Evolutionary conservation across 75 land plant species (phyloP).

Genomic region (Cunninghamia lanceolata): DNA sequence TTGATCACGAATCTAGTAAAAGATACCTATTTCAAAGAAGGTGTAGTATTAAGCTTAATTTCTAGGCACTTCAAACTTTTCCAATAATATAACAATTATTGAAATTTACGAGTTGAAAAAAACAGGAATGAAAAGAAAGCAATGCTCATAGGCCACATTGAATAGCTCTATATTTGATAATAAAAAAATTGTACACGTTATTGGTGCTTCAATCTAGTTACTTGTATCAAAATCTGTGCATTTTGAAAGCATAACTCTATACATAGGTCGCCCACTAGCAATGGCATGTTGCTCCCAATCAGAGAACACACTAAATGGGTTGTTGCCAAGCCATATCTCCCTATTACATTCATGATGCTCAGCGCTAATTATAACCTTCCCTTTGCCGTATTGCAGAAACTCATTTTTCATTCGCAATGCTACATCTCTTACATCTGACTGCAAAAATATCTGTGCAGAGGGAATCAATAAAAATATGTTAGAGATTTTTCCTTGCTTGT

Average conservation of each 20-base stretch:
- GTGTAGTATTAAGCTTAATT: too few relatives aligned
- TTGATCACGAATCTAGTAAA: too few relatives aligned
- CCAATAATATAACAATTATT: too few relatives aligned
- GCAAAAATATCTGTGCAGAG: constrained; percentile 60
- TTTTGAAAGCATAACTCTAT: constrained; percentile 54
- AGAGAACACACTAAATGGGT: constrained; percentile 64
- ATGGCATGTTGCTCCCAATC: constrained; percentile 81
- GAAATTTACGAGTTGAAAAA: too few relatives aligned
- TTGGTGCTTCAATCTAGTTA: background rate
- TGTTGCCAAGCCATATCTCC: constrained; percentile 53
- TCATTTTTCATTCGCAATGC: constrained; percentile 54
- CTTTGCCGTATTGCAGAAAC: constrained; percentile 47
- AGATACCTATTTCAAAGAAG: too few relatives aligned
- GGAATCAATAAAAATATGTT: background rate
- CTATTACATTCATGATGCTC: constrained; percentile 6
- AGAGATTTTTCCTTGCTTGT: background rate
- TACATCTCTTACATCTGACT: constrained; percentile 67
- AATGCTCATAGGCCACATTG: background rate
- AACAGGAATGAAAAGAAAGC: too few relatives aligned
- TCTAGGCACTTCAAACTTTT: too few relatives aligned
- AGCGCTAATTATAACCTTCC: constrained; percentile 30
- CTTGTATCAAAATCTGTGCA: background rate
- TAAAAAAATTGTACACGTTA: background rate
- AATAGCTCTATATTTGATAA: background rate
- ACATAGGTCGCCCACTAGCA: constrained; percentile 61